A percentile compares a stretch with the other conserved stretches of the same genome.
phyloP scores from a whole-genome alignment of 2,329 filamentous ascomycete species.

The Fusarium mexicanum region DNA sequence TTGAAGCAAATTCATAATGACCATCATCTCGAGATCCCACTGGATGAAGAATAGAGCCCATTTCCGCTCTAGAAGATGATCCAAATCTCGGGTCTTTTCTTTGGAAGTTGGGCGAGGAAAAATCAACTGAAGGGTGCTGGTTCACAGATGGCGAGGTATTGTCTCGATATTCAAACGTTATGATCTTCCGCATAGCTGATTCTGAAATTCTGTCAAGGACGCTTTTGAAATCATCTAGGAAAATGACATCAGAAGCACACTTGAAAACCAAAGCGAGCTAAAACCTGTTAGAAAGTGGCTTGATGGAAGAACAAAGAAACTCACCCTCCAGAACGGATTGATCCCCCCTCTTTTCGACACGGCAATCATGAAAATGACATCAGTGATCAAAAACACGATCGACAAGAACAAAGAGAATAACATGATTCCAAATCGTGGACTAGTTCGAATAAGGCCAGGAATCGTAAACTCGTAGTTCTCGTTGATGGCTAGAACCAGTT shows the following conservation, averaged over 20 bases:
- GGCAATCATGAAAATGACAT: constrained; percentile 26
- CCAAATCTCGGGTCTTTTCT: not conserved
- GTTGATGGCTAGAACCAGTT: constrained; percentile 21
- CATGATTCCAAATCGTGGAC: constrained; percentile 25
- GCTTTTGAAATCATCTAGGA: constrained; percentile 25
- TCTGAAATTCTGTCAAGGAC: constrained; percentile 21
- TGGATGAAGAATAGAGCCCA: not conserved
- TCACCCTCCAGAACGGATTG: constrained; percentile 26
- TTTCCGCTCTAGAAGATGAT: not conserved
- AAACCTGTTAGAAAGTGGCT: not conserved
- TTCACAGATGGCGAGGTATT: not conserved
- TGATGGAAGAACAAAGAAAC: not conserved
- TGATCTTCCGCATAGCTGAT: constrained; percentile 27
- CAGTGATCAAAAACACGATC: constrained; percentile 7
- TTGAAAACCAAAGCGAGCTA: constrained; percentile 26
- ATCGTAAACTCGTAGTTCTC: constrained; percentile 30
- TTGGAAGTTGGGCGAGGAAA: not conserved
- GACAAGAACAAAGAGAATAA: constrained; percentile 20
- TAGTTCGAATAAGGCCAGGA: constrained; percentile 6
- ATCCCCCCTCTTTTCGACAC: constrained; percentile 21
- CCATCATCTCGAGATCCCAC: not conserved
- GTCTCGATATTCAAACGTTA: constrained; percentile 10
- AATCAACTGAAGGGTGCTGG: not conserved
- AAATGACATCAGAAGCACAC: constrained; percentile 29
- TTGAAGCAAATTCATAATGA: not conserved